Percentiles rank a stretch among this genome's conserved stretches.
These are phyloP conservation scores for Fragaria nilgerrensis DNA, from an alignment of 306 rosid genomes.

Conservation along the genomic window DNA sequence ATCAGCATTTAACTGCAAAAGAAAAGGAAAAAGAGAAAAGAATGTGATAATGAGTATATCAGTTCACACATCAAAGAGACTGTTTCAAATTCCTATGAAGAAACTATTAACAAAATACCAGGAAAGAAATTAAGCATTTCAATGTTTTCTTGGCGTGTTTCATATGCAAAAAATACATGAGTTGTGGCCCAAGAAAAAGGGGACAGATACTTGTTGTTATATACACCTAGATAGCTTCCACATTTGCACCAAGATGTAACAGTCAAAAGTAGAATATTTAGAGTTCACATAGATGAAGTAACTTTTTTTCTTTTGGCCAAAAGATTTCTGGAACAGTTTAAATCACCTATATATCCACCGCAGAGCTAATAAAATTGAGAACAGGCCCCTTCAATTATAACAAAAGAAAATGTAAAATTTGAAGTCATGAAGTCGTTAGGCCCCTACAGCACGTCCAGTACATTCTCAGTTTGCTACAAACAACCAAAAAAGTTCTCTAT, in stretches of 20 bases:
- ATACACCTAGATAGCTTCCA: background rate
- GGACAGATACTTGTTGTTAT: background rate
- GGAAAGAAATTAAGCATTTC: background rate
- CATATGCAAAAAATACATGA: background rate
- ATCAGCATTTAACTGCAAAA: constrained; percentile 82
- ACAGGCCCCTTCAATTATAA: background rate
- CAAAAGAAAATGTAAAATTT: background rate
- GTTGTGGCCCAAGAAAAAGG: background rate
- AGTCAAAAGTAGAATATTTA: too few species aligned
- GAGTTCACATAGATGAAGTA: background rate
- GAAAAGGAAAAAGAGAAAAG: constrained; percentile 22
- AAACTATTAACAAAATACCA: background rate
- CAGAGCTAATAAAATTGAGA: background rate
- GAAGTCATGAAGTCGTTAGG: background rate
- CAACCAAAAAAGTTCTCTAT: background rate
- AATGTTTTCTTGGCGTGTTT: background rate
- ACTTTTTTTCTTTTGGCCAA: background rate
- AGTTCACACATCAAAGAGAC: background rate
- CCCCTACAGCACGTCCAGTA: background rate
- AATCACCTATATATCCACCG: background rate
- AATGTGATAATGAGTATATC: constrained; percentile 24
- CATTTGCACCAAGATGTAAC: background rate
- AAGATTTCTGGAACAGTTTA: background rate
- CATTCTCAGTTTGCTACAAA: background rate
- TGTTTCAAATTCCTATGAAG: background rate